These are phyloP conservation scores for Coemansia sp. DNA, from an alignment of 192 early-diverging fungal genomes.

Conservation along the genomic window DNA sequence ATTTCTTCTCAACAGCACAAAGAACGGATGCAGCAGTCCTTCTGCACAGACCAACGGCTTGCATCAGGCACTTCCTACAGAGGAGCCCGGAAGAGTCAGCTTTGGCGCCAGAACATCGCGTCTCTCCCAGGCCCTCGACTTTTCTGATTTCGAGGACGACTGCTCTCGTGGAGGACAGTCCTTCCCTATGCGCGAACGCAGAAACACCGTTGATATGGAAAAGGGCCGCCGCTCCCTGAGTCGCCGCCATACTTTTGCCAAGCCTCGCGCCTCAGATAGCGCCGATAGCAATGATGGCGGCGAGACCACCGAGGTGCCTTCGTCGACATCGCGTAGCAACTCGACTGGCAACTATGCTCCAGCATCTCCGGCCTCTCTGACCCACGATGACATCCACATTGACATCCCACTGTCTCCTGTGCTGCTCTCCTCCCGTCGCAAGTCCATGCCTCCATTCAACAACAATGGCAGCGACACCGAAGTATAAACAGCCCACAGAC, in stretches of 20 bases:
- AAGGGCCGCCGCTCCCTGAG: conserved; percentile 26
- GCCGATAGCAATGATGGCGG: conserved; percentile 18
- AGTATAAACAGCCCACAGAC: too few relatives aligned
- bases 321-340: conserved; percentile 38
- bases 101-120: conserved; percentile 18
- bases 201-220: conserved; percentile 24
- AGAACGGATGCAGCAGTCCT: conserved; percentile 7
- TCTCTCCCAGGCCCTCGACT: conserved; percentile 26
- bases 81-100: conserved; percentile 42
- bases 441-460: conserved; percentile 16
- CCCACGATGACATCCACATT: conserved; percentile 28
- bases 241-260: conserved; percentile 17
- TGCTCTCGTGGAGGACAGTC: conserved; percentile 22
- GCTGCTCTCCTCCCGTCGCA: conserved; percentile 17
- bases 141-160: conserved; percentile 43
- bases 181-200: conserved; percentile 45
- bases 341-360: conserved; percentile 30
- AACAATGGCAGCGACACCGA: not conserved
- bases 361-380: conserved; percentile 18
- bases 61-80: conserved; percentile 48
- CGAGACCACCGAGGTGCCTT: conserved; percentile 35
- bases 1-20: conserved; percentile 69
- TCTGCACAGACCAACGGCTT: conserved; percentile 10
- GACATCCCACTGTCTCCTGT: conserved; percentile 39
- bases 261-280: conserved; percentile 8